Base-by-base conservation (phyloP, 768 basidiomycete species). In the Xerocomellus amylosporus region DNA sequence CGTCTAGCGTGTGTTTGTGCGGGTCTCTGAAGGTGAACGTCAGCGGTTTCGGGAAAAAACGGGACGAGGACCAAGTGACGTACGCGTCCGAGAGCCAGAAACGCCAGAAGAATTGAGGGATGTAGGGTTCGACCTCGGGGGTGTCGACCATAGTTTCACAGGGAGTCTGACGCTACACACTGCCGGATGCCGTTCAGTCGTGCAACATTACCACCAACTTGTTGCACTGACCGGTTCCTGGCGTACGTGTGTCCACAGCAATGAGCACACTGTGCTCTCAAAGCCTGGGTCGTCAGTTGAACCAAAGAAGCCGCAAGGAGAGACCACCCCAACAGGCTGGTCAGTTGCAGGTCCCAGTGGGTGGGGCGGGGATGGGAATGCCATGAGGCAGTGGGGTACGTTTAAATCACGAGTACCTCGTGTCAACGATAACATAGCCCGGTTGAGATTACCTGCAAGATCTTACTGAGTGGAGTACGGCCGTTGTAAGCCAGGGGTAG, bases 71-170 rank as follows among this genome's bases (percentile, higher is more conserved):
- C 0, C 6, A 26, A 15, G 26, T 17, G 51, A 70, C 79, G 37
- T 63, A 77, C 77, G 60, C 67, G 44, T 71, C 64, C 36, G 78
- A 74, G 13, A 81, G 64, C 80, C 80, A 82, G 54, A 81, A 75
- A 14, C 74, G 73, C 74, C 76, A 77, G 13, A 81, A 54, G 60
- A 81, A 81, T 17, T 64, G 66, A 24, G 80, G 80, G 30, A 79
- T 62, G 55, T 80, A 77, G 14, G 70, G 72, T 24, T 69, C 67
- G 37, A 75, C 61, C 14, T 66, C 64, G 20, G 46, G 31, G 12
- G 43, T 3, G 36, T 46, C 46, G 4, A 48, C 20, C 53, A 54
- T 55, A 6, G 22, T 28, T 19, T 17, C 8, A 33, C 36, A 28
- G 12, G 17, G 31, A 3, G 34, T 26, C 15, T 19, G 43, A 31